These are phyloP conservation scores for Pleurotus citrinopileatus DNA, from an alignment of 768 basidiomycete species.

Conservation along the genomic window DNA sequence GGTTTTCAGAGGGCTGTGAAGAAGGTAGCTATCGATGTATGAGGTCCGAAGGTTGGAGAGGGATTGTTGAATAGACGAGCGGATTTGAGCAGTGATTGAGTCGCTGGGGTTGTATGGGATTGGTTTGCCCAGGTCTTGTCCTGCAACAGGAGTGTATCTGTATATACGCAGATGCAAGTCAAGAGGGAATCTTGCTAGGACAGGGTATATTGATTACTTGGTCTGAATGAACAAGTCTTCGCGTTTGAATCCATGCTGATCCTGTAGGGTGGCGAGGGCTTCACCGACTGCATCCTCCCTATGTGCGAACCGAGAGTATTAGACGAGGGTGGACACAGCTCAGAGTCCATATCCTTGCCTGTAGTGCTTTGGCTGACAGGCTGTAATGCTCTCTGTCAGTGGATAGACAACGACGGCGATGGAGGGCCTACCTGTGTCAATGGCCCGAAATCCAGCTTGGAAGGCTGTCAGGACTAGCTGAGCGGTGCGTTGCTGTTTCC, in stretches of 20 bases:
- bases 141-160: slow-evolving; percentile 72
- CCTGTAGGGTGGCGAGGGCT: slow-evolving; percentile 56
- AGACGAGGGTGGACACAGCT: not conserved
- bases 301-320: slow-evolving; percentile 9
- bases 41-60: slow-evolving; percentile 66
- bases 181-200: no score
- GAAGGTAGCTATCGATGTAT: slow-evolving; percentile 75
- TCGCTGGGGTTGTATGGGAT: slow-evolving; percentile 68
- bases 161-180: not conserved
- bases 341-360: slow-evolving; percentile 33
- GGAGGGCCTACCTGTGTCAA: slow-evolving; percentile 68
- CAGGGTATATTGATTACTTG: slow-evolving; percentile 43
- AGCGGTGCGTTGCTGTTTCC: slow-evolving; percentile 77
- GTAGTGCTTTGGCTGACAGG: slow-evolving; percentile 74
- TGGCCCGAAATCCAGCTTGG: slow-evolving; percentile 72
- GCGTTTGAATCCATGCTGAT: slow-evolving; percentile 58
- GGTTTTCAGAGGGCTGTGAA: slow-evolving; percentile 72
- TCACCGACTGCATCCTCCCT: slow-evolving; percentile 83
- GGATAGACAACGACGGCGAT: not conserved
- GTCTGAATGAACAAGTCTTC: slow-evolving; percentile 79
- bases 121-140: slow-evolving; percentile 69
- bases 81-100: slow-evolving; percentile 56
- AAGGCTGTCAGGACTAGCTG: slow-evolving; percentile 70
- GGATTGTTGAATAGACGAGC: slow-evolving; percentile 59
- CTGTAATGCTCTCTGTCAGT: slow-evolving; percentile 30